Evolutionary conservation across 1,284 basidiomycete species (phyloP).

Genomic region (Rhodotorula sp.): DNA sequence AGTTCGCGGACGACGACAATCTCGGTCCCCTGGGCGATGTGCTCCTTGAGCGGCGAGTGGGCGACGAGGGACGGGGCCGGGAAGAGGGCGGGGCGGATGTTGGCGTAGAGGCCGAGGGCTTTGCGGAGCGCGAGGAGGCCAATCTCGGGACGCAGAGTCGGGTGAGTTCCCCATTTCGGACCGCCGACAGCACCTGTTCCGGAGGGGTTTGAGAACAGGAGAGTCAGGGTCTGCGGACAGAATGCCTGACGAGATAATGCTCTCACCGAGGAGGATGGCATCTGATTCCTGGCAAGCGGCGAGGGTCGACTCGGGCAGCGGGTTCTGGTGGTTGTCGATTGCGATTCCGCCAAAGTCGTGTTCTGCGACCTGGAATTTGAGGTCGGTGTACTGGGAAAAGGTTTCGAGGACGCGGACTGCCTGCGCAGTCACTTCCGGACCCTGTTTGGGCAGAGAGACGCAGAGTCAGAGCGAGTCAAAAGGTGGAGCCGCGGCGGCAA

Average conservation of each 20-base stretch:
- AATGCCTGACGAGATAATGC: background rate
- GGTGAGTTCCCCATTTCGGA: conserved; percentile 93
- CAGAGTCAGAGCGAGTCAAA: background rate
- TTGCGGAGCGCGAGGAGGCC: conserved; percentile 91
- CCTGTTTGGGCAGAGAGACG: conserved; percentile 55
- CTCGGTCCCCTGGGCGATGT: conserved; percentile 74
- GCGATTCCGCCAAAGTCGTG: conserved; percentile 90
- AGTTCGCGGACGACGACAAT: conserved; percentile 95
- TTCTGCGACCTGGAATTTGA: conserved; percentile 65
- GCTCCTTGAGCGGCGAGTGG: conserved; percentile 88
- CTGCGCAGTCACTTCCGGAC: conserved; percentile 84
- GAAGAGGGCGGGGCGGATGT: conserved; percentile 95
- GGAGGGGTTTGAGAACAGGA: background rate
- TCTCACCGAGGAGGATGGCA: conserved; percentile 82
- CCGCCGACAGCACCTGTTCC: conserved; percentile 85
- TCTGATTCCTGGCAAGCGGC: conserved; percentile 84
- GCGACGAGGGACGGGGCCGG: conserved; percentile 84
- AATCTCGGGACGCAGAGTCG: conserved; percentile 90
- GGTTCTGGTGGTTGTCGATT: conserved; percentile 80
- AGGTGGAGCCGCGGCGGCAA: background rate
- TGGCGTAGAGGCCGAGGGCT: conserved; percentile 89
- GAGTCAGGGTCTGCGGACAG: background rate
- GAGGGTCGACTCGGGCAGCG: conserved; percentile 81
- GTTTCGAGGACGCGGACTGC: conserved; percentile 80
- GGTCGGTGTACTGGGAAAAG: conserved; percentile 64